A percentile compares a stretch with the other conserved stretches of the same genome.
Evolutionary conservation across 768 basidiomycete species (phyloP).

Genomic region (Kwoniella bestiolae): DNA sequence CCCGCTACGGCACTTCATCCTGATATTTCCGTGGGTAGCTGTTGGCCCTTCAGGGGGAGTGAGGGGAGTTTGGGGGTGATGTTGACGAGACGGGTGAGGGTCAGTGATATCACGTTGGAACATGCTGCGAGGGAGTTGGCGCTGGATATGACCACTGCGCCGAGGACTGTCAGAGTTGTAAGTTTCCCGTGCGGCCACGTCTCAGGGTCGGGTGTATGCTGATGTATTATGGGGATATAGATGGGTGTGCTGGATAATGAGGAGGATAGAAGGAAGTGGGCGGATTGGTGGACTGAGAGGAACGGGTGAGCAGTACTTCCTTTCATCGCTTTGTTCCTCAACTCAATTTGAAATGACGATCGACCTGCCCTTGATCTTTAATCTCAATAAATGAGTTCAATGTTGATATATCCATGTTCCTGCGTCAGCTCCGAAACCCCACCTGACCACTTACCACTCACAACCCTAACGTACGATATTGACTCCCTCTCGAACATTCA

Average conservation of each 20-base stretch:
- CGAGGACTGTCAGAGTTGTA: conserved; percentile 77
- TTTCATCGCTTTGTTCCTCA: not conserved
- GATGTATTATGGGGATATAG: not conserved
- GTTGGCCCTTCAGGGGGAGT: conserved; percentile 87
- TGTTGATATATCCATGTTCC: not conserved
- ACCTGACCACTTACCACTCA: conserved; percentile 64
- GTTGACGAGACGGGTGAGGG: conserved; percentile 67
- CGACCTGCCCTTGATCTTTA: no score
- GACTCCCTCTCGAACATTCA: conserved; percentile 68
- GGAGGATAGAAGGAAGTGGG: conserved; percentile 70
- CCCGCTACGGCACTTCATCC: conserved; percentile 88
- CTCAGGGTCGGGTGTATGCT: not conserved
- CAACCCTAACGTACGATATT: conserved; percentile 70
- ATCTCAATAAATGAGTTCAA: no score
- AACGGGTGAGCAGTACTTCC: conserved; percentile 6
- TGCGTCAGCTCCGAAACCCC: conserved; percentile 12
- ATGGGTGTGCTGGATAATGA: conserved; percentile 69
- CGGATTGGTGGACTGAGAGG: conserved; percentile 59
- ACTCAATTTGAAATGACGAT: no score
- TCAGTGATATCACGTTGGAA: conserved; percentile 77
- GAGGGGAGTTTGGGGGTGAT: conserved; percentile 81
- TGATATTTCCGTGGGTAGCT: conserved; percentile 78
- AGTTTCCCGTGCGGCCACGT: conserved; percentile 12
- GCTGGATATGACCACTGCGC: conserved; percentile 78
- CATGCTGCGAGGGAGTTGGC: conserved; percentile 84